phyloP scores from a whole-genome alignment of 305 asterid genomes.

The Fraxinus velutina region DNA sequence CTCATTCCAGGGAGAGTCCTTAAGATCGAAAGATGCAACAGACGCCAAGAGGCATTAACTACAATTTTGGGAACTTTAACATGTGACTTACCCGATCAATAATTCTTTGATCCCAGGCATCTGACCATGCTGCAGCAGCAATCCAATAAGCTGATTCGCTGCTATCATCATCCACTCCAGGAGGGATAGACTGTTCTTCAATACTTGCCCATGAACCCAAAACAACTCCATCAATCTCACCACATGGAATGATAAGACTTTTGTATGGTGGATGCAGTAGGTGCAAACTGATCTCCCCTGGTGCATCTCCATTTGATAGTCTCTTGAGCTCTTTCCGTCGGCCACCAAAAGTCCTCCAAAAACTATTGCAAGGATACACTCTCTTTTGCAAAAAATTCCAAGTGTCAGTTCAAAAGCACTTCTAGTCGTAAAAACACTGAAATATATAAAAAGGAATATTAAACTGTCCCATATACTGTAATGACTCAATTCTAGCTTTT shows the following conservation, averaged over 20 bases:
- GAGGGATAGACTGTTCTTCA: slow-evolving; percentile 46
- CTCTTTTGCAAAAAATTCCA: slow-evolving; percentile 55
- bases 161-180: slow-evolving; percentile 72
- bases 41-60: neutral
- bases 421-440: slow-evolving; percentile 19
- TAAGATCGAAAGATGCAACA: neutral
- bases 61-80: slow-evolving; percentile 15
- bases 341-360: slow-evolving; percentile 56
- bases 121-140: slow-evolving; percentile 95
- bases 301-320: slow-evolving; percentile 39
- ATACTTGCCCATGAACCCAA: slow-evolving; percentile 77
- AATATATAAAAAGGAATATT: slow-evolving; percentile 27
- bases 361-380: slow-evolving; percentile 92
- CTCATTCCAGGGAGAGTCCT: neutral
- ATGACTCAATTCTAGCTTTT: neutral
- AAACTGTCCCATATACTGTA: slow-evolving; percentile 21
- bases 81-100: slow-evolving; percentile 78
- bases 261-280: slow-evolving; percentile 55
- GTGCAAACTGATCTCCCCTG: slow-evolving; percentile 46
- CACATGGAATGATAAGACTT: slow-evolving; percentile 55
- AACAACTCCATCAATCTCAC: slow-evolving; percentile 94
- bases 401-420: slow-evolving; percentile 48
- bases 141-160: slow-evolving; percentile 83
- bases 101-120: slow-evolving; percentile 90
- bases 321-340: slow-evolving; percentile 50